phyloP scores from a whole-genome alignment of 352 stramenopile genomes.

The Globisporangium spiculum region DNA sequence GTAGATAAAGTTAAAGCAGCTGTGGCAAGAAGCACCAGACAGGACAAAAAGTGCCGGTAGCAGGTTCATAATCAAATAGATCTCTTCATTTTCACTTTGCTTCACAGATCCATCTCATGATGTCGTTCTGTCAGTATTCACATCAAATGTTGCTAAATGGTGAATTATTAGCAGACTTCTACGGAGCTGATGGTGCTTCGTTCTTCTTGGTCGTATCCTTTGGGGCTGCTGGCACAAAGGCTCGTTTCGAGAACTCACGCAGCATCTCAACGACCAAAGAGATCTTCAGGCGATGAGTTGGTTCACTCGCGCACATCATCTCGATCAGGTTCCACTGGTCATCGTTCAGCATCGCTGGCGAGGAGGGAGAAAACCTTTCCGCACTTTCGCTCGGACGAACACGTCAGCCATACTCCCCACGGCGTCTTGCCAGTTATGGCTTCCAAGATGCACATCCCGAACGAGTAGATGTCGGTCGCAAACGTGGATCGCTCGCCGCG shows the following conservation, averaged over 20 bases:
- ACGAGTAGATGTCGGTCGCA: slow-evolving; percentile 15
- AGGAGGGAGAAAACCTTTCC: background rate
- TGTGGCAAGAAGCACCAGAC: background rate
- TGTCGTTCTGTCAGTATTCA: too few species aligned
- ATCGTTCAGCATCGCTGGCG: background rate
- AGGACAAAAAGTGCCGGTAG: background rate
- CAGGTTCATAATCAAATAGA: slow-evolving; percentile 1
- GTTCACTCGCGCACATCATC: slow-evolving; percentile 8
- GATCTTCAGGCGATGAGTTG: background rate
- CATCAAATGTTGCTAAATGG: too few species aligned
- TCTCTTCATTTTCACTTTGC: background rate
- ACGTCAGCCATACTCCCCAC: slow-evolving; percentile 2
- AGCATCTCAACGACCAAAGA: slow-evolving; percentile 10
- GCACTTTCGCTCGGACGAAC: background rate
- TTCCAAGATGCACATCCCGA: slow-evolving; percentile 21
- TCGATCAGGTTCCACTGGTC: slow-evolving; percentile 7
- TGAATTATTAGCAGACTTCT: background rate
- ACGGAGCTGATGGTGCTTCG: background rate
- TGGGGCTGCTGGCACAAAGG: background rate
- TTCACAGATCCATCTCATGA: too few species aligned
- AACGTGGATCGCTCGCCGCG: background rate
- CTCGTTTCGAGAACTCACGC: background rate
- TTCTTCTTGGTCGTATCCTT: background rate
- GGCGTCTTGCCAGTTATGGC: slow-evolving; percentile 5
- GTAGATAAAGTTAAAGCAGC: background rate